Evolutionary conservation across 208 protist genomes (phyloP), one percentile per base, ranked within the genome.

Genomic region (Wallacemonas collosoma): DNA sequence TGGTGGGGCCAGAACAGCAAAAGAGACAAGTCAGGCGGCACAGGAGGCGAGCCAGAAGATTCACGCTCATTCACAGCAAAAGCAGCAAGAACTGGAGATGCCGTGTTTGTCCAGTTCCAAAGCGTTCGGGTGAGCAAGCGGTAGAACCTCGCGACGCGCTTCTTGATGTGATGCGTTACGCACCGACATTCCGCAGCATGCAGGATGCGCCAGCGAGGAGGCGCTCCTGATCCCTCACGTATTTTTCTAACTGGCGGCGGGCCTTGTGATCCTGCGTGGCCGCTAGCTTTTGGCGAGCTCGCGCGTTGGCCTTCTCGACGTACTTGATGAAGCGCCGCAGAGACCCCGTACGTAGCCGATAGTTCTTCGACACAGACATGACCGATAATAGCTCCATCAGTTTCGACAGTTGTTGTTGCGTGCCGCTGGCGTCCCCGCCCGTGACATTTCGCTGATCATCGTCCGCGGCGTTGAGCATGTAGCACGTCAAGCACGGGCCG

Each of bases 291-390:
- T 78, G 73, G 66, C 76, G 48, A 36, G 72, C 82, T 50, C 87
- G 75, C 12, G 63, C 69, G 56, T 88, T 80, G 1, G 81, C 79
- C 43, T 81, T 73, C 75, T 86, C 78, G 7, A 95, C 81, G 71
- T 88, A 91, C 55, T 79, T 79, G 47, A 93, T 81, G 75, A 95
- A 95, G 53, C 90, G 80, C 64, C 72, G 73, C 60, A 95, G 83
- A 2, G 90, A 95, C 2, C 87, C 90, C 64, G 77, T 92, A 65
- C 90, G 80, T 41, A 93, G 77, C 41, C 82, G 79, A 67, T 91
- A 91, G 69, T 95, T 95, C 68, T 85, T 76, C 14, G 76, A 36
- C 0, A 8, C 72, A 0, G 80, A 68, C 79, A 95, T 89, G 36
- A 72, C 73, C 45, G 73, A 35, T 9, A 92, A 86, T 38, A 91